Base-by-base conservation (phyloP, 2,329 filamentous ascomycete genomes). In the Exophiala sp. region DNA sequence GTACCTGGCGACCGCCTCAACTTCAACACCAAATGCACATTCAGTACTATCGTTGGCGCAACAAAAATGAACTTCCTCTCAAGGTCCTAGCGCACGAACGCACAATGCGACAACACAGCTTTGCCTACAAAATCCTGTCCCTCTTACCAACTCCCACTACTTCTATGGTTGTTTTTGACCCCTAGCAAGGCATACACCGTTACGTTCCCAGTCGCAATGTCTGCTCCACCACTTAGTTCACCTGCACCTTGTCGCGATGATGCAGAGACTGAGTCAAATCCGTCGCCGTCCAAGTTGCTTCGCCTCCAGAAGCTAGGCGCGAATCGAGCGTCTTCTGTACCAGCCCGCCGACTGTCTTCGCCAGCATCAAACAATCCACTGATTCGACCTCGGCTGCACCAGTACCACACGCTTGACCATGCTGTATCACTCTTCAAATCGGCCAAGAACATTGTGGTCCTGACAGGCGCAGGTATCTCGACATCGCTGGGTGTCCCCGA, bases 401-500 rank as follows among this genome's bases (percentile, higher is more conserved):
- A 83, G 54, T 90, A 88, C 76, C 95, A 95, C 71, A 83, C 84
- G 1, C 76, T 97, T 45, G 86, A 94, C 57, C 89, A 98, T 69
- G 93, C 88, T 3, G 89, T 93, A 7, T 70, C 76, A 11, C 74
- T 98, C 43, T 77, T 98, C 37, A 75, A 80, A 60, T 78, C 79
- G 52, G 81, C 83, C 50, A 80, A 80, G 59, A 95, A 95, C 67
- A 90, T 98, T 66, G 81, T 98, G 63, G 86, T 97, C 58, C 80
- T 98, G 59, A 97, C 93, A 1, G 93, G 93, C 44, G 93, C 93
- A 14, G 93, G 93, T 70, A 97, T 98, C 60, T 96, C 90, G 21
- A 98, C 93, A 1, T 95, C 88, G 44, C 81, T 98, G 16, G 93
- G 93, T 54, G 97, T 98, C 52, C 93, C 93, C 3, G 93, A 98